Evolutionary conservation across 305 asterid species (phyloP), one percentile per base, ranked within the genome.

Genomic region (Fraxinus nigra): DNA sequence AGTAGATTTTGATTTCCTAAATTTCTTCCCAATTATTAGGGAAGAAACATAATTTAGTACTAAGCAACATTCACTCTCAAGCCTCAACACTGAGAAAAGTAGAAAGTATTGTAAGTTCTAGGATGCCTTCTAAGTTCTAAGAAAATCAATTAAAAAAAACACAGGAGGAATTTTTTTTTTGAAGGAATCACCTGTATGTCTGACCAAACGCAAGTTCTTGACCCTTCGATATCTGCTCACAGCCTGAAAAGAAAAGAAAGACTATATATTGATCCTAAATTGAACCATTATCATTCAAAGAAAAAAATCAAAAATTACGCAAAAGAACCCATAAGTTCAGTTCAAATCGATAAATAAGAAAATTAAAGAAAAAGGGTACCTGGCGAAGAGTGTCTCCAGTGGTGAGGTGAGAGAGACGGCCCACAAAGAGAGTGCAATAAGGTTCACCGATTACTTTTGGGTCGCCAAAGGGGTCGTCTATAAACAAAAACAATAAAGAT

Each of bases 381-480:
- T 90, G 85, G 74, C 87, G 91, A 75, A 95, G 96, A 63, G 97
- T 85, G 56, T 89, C 92, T 79, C 93, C 98, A 48, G 90, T 91
- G 72, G 98, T 95, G 84, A 87, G 87, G 76, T 89, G 98, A 85
- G 97, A 90, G 78, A 95, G 93, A 82, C 91, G 98, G 51, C 87
- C 94, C 24, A 95, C 97, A 79, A 95, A 93, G 82, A 92, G 90
- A 75, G 97, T 95, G 89, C 97, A 90, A 79, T 93, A 91, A 43
- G 97, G 98, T 82, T 94, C 97, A 74, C 95, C 97, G 48, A 76
- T 84, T 30, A 89, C 92, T 81, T 93, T 95, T 1, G 97, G 95
- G 81, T 94, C 97, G 48, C 97, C 97, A 77, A 91, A 95, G 2
- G 99, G 95, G 77, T 95, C 99, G 87, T 95, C 97, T 92, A 89